These are phyloP conservation scores for Rhazya stricta DNA, from an alignment of 257 asterid genomes.

Conservation along the genomic window DNA sequence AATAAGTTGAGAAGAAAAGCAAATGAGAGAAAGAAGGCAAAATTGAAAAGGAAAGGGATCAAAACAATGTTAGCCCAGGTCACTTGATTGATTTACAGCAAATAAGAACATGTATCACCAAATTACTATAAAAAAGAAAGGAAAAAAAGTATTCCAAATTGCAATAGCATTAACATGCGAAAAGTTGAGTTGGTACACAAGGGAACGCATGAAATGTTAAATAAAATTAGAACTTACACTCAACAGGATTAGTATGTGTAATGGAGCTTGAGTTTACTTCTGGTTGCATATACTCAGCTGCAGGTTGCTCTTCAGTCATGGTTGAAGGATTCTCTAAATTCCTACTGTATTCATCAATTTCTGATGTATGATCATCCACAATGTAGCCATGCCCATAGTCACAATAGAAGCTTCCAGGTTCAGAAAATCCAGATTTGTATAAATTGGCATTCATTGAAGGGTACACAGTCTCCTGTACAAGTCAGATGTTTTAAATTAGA, in stretches of 20 bases:
- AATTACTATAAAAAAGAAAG: not conserved
- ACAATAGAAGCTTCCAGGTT: slow-evolving; percentile 63
- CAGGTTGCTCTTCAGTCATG: slow-evolving; percentile 37
- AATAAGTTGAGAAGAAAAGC: not conserved
- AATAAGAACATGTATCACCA: not conserved
- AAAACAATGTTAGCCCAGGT: not conserved
- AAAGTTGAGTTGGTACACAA: not conserved
- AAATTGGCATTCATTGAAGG: slow-evolving; percentile 52
- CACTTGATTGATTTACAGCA: not conserved
- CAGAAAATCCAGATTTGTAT: slow-evolving; percentile 68
- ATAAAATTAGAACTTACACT: slow-evolving; percentile 48
- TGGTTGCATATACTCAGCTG: slow-evolving; percentile 34
- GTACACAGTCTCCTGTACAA: slow-evolving; percentile 62
- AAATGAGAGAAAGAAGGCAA: not conserved
- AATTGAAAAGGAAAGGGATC: not conserved
- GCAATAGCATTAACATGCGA: not conserved
- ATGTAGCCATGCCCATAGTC: slow-evolving; percentile 56
- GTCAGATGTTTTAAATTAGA: not conserved
- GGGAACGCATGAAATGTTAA: not conserved
- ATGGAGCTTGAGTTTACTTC: slow-evolving; percentile 40
- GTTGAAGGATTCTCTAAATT: slow-evolving; percentile 42
- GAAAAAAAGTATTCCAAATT: not conserved
- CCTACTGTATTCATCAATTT: slow-evolving; percentile 38
- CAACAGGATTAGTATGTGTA: slow-evolving; percentile 45
- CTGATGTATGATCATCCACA: slow-evolving; percentile 41